Conservation (phyloP, 1,284 basidiomycete species). For the Cryptococcus floricola region DNA sequence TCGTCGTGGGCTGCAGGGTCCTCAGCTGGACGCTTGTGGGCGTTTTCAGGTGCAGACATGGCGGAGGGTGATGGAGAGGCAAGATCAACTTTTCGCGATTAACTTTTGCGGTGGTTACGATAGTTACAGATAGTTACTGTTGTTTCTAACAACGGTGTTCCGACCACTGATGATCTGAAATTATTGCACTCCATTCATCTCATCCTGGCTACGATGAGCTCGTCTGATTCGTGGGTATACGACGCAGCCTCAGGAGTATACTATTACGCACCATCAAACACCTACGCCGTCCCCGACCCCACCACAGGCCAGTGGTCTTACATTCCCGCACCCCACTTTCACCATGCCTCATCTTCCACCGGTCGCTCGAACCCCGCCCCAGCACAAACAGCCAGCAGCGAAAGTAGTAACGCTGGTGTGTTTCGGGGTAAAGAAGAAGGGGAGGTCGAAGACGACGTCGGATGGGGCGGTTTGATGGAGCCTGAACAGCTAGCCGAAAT, state of each 20-base stretch:
- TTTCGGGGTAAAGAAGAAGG: constrained; percentile 30
- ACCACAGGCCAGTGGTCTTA: constrained; percentile 17
- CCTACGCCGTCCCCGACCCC: constrained; percentile 15
- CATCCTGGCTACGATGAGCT: neutral
- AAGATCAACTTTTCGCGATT: neutral
- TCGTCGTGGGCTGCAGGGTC: neutral
- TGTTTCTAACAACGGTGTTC: too few species aligned
- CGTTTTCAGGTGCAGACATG: neutral
- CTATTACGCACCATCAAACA: constrained; percentile 12
- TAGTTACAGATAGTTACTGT: too few species aligned
- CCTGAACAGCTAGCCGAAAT: constrained; percentile 30
- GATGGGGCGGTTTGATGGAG: constrained; percentile 47
- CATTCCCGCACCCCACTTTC: constrained; percentile 13
- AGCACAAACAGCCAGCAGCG: neutral
- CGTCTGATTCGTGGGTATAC: constrained; percentile 16
- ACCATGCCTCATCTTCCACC: constrained; percentile 2
- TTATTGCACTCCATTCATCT: neutral
- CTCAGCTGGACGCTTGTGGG: neutral
- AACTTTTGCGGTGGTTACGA: too few species aligned
- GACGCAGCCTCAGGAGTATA: constrained; percentile 10
- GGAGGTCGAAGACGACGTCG: constrained; percentile 44
- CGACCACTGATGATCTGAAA: too few species aligned
- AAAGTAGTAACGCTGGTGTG: neutral
- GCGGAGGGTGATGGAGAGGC: neutral
- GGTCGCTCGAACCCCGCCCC: neutral